Percentiles rank a stretch among this genome's conserved stretches.
phyloP scores from a whole-genome alignment of 305 asterid species.

The Caryopteris hybrid region DNA sequence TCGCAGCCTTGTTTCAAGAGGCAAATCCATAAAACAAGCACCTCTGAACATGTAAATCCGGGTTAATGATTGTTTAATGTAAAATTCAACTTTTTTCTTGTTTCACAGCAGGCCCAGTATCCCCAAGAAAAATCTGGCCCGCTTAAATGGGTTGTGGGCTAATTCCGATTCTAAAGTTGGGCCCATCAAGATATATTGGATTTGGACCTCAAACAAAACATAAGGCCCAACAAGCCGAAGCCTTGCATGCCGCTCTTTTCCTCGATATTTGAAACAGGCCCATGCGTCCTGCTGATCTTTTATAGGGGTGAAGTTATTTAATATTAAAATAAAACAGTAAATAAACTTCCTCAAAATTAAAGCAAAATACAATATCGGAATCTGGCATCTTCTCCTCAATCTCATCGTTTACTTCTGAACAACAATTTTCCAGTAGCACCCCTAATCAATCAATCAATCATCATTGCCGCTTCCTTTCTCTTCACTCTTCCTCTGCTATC shows the following conservation, averaged over 20 bases:
- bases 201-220: too few species aligned
- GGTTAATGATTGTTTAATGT: too few species aligned
- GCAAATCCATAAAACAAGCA: too few species aligned
- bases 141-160: too few species aligned
- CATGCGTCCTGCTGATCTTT: not conserved
- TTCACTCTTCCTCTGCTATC: conserved; percentile 20
- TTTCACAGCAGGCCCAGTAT: too few species aligned
- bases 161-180: too few species aligned
- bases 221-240: too few species aligned
- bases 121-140: too few species aligned
- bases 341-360: conserved; percentile 2
- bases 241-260: not conserved
- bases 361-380: conserved; percentile 3
- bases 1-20: too few species aligned
- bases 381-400: conserved; percentile 25
- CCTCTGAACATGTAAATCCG: too few species aligned
- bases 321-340: not conserved
- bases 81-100: too few species aligned
- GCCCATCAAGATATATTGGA: too few species aligned
- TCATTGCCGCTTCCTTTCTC: conserved; percentile 16
- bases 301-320: not conserved
- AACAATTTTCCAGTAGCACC: conserved; percentile 16
- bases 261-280: not conserved
- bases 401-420: conserved; percentile 24
- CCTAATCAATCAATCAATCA: conserved; percentile 29